These are phyloP conservation scores for Diplotaxis tenuifolia DNA, from an alignment of 345 rosid species.

Conservation along the genomic window DNA sequence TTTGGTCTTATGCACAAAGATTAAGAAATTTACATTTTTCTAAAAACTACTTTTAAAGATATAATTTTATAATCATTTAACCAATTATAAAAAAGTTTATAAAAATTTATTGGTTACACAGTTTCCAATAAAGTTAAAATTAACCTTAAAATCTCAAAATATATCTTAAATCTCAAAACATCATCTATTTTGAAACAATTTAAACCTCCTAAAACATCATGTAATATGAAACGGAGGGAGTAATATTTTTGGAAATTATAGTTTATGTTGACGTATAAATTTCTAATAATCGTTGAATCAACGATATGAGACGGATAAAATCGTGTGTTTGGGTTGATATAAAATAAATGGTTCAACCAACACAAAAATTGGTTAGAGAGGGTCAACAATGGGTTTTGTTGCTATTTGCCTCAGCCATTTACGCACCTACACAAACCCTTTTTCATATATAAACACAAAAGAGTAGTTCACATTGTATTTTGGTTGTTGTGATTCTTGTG, in stretches of 20 bases:
- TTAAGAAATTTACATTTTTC: no score
- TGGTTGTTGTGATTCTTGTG: slow-evolving; percentile 37
- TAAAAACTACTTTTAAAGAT: no score
- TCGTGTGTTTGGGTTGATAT: slow-evolving; percentile 14
- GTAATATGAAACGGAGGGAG: no score
- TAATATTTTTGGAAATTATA: background rate
- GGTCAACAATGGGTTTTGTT: slow-evolving; percentile 40
- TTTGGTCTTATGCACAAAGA: no score
- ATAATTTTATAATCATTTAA: no score
- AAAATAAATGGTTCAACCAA: slow-evolving; percentile 38
- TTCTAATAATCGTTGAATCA: slow-evolving; percentile 25
- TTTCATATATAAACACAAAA: background rate
- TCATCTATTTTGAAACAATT: no score
- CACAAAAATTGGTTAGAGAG: slow-evolving; percentile 32
- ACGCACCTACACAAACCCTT: slow-evolving; percentile 8
- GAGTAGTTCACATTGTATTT: slow-evolving; percentile 17
- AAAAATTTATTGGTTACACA: no score
- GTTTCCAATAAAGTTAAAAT: no score
- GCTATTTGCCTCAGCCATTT: slow-evolving; percentile 22
- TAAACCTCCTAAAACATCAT: no score
- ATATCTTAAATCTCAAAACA: no score
- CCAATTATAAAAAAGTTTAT: no score
- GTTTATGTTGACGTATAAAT: background rate
- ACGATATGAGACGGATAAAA: slow-evolving; percentile 10
- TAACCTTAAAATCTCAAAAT: no score